These are phyloP conservation scores for Citrullus mucosospermus DNA, from an alignment of 306 rosid species.

Conservation along the genomic window DNA sequence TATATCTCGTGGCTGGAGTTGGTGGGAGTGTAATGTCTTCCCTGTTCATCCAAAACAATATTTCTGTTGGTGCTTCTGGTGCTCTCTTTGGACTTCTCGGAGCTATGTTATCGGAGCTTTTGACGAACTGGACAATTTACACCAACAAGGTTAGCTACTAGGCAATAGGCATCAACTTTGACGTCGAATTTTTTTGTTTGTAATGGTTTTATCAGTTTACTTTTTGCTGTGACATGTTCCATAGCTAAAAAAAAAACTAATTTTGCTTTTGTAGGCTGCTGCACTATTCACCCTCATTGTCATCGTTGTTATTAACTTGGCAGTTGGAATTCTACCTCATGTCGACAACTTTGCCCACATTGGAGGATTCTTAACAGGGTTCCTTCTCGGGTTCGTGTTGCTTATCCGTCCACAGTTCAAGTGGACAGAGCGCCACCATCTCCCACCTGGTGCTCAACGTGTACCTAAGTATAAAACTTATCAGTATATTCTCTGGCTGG, in stretches of 20 bases:
- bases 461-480: slow-evolving; percentile 27
- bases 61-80: slow-evolving; percentile 42
- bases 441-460: slow-evolving; percentile 15
- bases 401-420: slow-evolving; percentile 38
- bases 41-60: slow-evolving; percentile 18
- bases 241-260: not conserved
- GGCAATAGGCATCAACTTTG: not conserved
- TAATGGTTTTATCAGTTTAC: not conserved
- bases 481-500: slow-evolving; percentile 19
- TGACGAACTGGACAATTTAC: slow-evolving; percentile 35
- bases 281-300: slow-evolving; percentile 27
- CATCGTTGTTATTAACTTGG: slow-evolving; percentile 31
- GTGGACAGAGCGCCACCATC: slow-evolving; percentile 20
- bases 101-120: slow-evolving; percentile 39
- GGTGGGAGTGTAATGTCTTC: slow-evolving; percentile 36
- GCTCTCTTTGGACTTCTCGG: slow-evolving; percentile 43
- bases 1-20: slow-evolving; percentile 31
- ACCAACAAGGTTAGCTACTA: slow-evolving; percentile 22
- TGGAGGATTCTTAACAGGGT: slow-evolving; percentile 34
- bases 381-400: slow-evolving; percentile 34
- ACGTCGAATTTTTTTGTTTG: not conserved
- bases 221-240: not conserved
- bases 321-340: slow-evolving; percentile 36
- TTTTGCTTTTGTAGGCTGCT: slow-evolving; percentile 19
- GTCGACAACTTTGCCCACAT: slow-evolving; percentile 42